Conservation (phyloP, 768 basidiomycete genomes). For the Hericium alpestre region DNA sequence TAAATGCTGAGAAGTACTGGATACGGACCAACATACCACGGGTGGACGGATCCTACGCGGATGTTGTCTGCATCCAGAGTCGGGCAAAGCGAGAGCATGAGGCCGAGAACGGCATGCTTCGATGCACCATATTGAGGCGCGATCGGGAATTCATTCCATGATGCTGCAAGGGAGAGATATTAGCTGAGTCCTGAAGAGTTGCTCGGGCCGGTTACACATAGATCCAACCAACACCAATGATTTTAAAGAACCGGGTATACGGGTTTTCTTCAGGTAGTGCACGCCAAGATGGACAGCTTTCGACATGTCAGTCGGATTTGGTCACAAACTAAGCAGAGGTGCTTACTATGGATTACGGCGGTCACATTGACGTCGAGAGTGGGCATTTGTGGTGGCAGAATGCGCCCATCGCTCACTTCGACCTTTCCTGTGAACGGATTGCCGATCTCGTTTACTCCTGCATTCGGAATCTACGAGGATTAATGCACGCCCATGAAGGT, state of each 20-base stretch:
- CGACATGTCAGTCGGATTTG: not conserved
- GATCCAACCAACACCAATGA: constrained; percentile 44
- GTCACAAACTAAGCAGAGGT: not conserved
- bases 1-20: not conserved
- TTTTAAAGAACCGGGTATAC: constrained; percentile 30
- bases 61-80: constrained; percentile 4
- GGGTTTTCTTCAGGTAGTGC: constrained; percentile 36
- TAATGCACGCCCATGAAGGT: not conserved
- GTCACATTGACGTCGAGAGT: constrained; percentile 41
- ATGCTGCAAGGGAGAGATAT: constrained; percentile 24
- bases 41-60: constrained; percentile 19
- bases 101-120: constrained; percentile 43
- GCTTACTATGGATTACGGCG: constrained; percentile 38
- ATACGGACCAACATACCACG: constrained; percentile 21
- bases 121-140: constrained; percentile 39
- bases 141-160: constrained; percentile 35
- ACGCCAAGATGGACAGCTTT: constrained; percentile 39
- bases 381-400: constrained; percentile 31
- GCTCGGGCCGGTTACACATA: constrained; percentile 26
- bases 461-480: constrained; percentile 34
- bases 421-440: constrained; percentile 7
- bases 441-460: constrained; percentile 32
- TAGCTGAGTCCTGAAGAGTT: not conserved
- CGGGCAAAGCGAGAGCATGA: constrained; percentile 36
- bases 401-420: constrained; percentile 24